phyloP scores from a whole-genome alignment of 1,139 yeast genomes.

The Williopsis jadinii region DNA sequence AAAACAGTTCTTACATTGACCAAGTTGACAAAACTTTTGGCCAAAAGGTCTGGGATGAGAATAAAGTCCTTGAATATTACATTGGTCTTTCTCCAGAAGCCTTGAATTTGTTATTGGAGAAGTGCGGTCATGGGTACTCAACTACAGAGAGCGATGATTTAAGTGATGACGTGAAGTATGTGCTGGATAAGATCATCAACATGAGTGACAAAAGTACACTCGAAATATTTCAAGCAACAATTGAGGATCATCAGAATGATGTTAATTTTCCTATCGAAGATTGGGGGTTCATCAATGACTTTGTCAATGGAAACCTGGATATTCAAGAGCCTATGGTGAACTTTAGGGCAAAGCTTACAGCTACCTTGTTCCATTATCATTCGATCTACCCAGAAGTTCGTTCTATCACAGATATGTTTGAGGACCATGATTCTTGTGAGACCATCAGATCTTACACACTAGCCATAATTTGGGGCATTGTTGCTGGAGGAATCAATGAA shows the following conservation, averaged over 20 bases:
- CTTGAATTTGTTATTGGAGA: constrained; percentile 6
- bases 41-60: constrained; percentile 7
- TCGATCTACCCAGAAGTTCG: constrained; percentile 64
- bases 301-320: constrained; percentile 20
- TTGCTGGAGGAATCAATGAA: constrained; percentile 50
- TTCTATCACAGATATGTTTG: constrained; percentile 46
- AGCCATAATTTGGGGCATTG: constrained; percentile 49
- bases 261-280: constrained; percentile 40
- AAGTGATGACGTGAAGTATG: constrained; percentile 11
- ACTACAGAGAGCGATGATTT: not conserved
- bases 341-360: constrained; percentile 23
- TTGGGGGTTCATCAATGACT: constrained; percentile 23
- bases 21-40: too few species aligned
- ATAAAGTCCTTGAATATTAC: constrained; percentile 6
- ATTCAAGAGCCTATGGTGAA: constrained; percentile 1
- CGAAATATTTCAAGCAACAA: constrained; percentile 32
- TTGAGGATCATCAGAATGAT: constrained; percentile 41
- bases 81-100: constrained; percentile 3
- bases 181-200: constrained; percentile 26
- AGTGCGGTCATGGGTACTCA: constrained; percentile 13
- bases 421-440: constrained; percentile 46
- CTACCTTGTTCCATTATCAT: constrained; percentile 39
- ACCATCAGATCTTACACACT: constrained; percentile 49
- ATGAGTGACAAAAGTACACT: constrained; percentile 35
- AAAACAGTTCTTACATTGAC: too few species aligned